These are phyloP conservation scores for Salix udensis DNA, from an alignment of 345 rosid genomes.

Conservation along the genomic window DNA sequence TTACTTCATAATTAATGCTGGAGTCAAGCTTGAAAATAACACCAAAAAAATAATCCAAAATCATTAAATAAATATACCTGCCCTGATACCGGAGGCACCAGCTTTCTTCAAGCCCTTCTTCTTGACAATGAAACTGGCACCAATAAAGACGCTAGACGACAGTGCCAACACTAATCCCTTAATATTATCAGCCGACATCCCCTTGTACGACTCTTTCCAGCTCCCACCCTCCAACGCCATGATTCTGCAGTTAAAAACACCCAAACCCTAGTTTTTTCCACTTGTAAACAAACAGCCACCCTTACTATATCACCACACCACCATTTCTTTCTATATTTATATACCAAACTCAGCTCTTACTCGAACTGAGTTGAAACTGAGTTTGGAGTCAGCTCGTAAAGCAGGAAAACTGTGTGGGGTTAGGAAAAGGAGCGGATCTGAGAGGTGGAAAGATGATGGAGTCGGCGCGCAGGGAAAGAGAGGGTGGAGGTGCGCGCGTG, in stretches of 20 bases:
- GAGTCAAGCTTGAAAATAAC: too few relatives aligned
- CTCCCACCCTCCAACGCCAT: neutral
- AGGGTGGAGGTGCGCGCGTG: neutral
- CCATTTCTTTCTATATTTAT: neutral
- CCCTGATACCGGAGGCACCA: slow-evolving; percentile 25
- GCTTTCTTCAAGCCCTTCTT: slow-evolving; percentile 32
- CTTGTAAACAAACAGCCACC: too few relatives aligned
- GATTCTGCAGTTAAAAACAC: neutral
- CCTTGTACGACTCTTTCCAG: slow-evolving; percentile 22
- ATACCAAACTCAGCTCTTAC: neutral
- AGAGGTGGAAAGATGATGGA: neutral
- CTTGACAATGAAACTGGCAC: slow-evolving; percentile 32
- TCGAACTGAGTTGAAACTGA: neutral
- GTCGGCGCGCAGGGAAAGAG: slow-evolving; percentile 10
- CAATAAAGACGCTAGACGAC: slow-evolving; percentile 27
- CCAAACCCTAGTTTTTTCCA: neutral
- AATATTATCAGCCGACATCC: slow-evolving; percentile 27
- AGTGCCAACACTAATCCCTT: slow-evolving; percentile 27
- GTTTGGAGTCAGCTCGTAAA: neutral
- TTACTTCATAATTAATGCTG: too few relatives aligned
- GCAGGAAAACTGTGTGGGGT: neutral
- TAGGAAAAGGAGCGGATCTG: slow-evolving; percentile 7
- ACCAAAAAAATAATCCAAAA: too few relatives aligned
- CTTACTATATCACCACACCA: neutral
- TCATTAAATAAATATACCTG: slow-evolving; percentile 9